Base-by-base conservation (phyloP, 495 filamentous ascomycete genomes). In the Neurospora tetrasperma region DNA sequence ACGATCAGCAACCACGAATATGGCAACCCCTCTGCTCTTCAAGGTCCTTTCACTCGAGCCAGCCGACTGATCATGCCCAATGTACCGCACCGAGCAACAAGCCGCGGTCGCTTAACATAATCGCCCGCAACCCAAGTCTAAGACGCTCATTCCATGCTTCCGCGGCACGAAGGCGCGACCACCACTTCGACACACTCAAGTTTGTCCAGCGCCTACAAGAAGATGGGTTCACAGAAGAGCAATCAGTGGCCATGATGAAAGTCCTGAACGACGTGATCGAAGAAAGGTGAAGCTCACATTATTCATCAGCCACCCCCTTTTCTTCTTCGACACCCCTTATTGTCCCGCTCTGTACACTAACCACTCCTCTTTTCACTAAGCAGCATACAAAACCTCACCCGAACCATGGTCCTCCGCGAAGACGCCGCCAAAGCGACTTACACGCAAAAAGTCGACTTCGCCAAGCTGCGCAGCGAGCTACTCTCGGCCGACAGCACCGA, bases 391-490 rank as follows among this genome's bases (percentile, higher is more conserved):
- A 98, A 99, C 84, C 84, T 99, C 27, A 98, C 96, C 0, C 91
- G 96, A 72, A 98, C 96, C 12, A 98, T 99, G 96, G 96, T 99
- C 4, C 87, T 96, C n/a, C 92, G 93, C 78, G 96, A 98, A 83
- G 96, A 93, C 74, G 89, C 91, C 54, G 91, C 91, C 74, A 90
- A 90, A 73, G 91, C 93, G 7, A 96, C 93, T 3, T 99, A 99
- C 83, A 97, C 94, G 0, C 96, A 98, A 79, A 98, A 98, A 82
- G 96, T 99, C 72, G 96, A 99, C 83, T 98, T 99, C 77, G 93
- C 96, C n/a, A 97, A 98, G 85, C 89, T 98, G 23, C 93, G 96
- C 79, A 95, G 93, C 38, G 96, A 99, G 81, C 89, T 99, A 3
- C 88, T 97, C 0, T 92, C 92, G 11, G 89, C 94, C 5, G 96